Percentiles rank a stretch among this genome's conserved stretches.
phyloP scores from a whole-genome alignment of 2,329 filamentous ascomycete genomes.

The Talaromyces piceae region DNA sequence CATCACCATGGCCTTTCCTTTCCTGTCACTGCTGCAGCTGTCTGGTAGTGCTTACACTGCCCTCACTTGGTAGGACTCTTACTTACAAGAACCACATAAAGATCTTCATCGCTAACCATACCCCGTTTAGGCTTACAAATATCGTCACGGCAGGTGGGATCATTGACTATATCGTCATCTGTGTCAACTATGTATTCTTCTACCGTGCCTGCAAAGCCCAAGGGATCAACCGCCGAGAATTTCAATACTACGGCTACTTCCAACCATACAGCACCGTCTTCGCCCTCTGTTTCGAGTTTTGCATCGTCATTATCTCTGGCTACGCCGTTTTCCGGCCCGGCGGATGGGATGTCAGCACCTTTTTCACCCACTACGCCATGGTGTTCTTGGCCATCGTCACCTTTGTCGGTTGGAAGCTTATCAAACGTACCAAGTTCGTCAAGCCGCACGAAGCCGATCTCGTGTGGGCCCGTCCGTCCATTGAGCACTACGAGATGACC shows the following conservation, averaged over 20 bases:
- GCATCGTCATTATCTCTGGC: slow-evolving; percentile 49
- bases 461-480: slow-evolving; percentile 64
- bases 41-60: slow-evolving; percentile 46
- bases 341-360: slow-evolving; percentile 61
- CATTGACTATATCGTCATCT: slow-evolving; percentile 60
- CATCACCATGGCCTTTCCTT: slow-evolving; percentile 40
- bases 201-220: slow-evolving; percentile 54
- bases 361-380: slow-evolving; percentile 66
- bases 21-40: slow-evolving; percentile 60
- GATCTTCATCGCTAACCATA: background rate
- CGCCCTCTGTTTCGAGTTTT: slow-evolving; percentile 10
- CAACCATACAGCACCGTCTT: slow-evolving; percentile 42
- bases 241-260: slow-evolving; percentile 61
- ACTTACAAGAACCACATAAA: background rate
- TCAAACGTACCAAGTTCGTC: slow-evolving; percentile 47
- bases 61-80: slow-evolving; percentile 51
- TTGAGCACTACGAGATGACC: slow-evolving; percentile 46
- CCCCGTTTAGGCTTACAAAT: slow-evolving; percentile 5
- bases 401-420: slow-evolving; percentile 58
- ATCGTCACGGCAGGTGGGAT: slow-evolving; percentile 21
- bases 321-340: slow-evolving; percentile 60
- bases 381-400: slow-evolving; percentile 64
- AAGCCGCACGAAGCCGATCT: slow-evolving; percentile 56
- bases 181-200: slow-evolving; percentile 56
- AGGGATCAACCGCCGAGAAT: slow-evolving; percentile 44